phyloP scores from a whole-genome alignment of 179 eudicot species.

The Carnegiea gigantea region DNA sequence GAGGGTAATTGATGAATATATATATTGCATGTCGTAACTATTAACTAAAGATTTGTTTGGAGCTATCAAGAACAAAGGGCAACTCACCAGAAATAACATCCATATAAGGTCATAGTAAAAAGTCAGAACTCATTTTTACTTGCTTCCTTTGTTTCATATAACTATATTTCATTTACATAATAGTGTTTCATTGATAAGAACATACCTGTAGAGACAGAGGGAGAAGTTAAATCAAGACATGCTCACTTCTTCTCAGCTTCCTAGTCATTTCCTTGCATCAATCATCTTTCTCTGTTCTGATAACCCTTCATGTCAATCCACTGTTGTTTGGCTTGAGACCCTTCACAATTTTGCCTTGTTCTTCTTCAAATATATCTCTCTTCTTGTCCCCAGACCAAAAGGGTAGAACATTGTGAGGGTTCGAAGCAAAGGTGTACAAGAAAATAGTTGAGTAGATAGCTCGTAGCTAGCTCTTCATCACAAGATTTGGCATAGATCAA shows the following conservation, averaged over 20 bases:
- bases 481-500: not conserved
- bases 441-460: not conserved
- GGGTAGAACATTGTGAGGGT: slow-evolving; percentile 17
- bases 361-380: slow-evolving; percentile 19
- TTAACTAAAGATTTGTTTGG: not conserved
- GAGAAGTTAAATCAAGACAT: slow-evolving; percentile 36
- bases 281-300: slow-evolving; percentile 19
- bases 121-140: not conserved
- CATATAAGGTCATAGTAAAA: slow-evolving; percentile 15
- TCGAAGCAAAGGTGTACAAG: not conserved
- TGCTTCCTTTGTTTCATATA: slow-evolving; percentile 25
- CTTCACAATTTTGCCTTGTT: slow-evolving; percentile 9
- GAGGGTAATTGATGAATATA: slow-evolving; percentile 15
- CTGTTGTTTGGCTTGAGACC: slow-evolving; percentile 13
- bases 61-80: slow-evolving; percentile 17
- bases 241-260: slow-evolving; percentile 52
- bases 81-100: slow-evolving; percentile 7
- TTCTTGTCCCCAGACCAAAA: slow-evolving; percentile 25
- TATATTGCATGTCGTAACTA: slow-evolving; percentile 5
- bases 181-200: slow-evolving; percentile 28
- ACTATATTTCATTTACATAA: slow-evolving; percentile 31
- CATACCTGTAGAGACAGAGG: slow-evolving; percentile 17
- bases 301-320: slow-evolving; percentile 30
- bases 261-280: slow-evolving; percentile 30
- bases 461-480: not conserved